Conservation (phyloP, 345 rosid species). For the Ceriops decandra region DNA sequence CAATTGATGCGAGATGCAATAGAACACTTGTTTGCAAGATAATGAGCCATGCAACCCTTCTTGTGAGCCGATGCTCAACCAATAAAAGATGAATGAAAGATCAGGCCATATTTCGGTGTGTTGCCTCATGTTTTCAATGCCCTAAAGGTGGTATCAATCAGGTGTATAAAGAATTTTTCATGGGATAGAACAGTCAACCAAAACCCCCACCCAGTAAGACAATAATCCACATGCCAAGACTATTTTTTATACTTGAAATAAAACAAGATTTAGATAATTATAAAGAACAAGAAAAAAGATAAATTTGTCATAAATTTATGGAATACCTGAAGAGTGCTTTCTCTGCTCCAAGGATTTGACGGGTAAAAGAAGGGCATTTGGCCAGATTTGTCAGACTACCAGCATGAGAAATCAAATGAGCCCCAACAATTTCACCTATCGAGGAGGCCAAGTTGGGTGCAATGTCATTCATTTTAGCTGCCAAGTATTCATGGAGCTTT, state of each 20-base stretch:
- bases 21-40: slow-evolving; percentile 90
- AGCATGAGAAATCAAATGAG: slow-evolving; percentile 91
- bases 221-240: no score
- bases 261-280: no score
- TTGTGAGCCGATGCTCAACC: slow-evolving; percentile 84
- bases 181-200: not conserved
- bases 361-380: slow-evolving; percentile 96
- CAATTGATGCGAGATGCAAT: slow-evolving; percentile 92
- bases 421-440: slow-evolving; percentile 92
- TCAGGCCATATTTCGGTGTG: slow-evolving; percentile 93
- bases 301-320: not conserved
- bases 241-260: not conserved
- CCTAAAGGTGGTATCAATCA: slow-evolving; percentile 32
- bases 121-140: slow-evolving; percentile 94
- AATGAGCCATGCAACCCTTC: slow-evolving; percentile 97
- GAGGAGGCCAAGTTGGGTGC: slow-evolving; percentile 91
- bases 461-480: slow-evolving; percentile 82
- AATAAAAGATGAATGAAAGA: slow-evolving; percentile 91
- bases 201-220: no score
- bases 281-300: not conserved
- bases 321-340: slow-evolving; percentile 88
- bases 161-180: not conserved
- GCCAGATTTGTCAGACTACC: slow-evolving; percentile 97
- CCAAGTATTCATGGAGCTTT: slow-evolving; percentile 77
- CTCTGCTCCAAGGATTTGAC: slow-evolving; percentile 95